Percentiles rank a stretch among this genome's conserved stretches.
phyloP scores from a whole-genome alignment of 2,329 filamentous ascomycete species.

The Fusarium sp. region DNA sequence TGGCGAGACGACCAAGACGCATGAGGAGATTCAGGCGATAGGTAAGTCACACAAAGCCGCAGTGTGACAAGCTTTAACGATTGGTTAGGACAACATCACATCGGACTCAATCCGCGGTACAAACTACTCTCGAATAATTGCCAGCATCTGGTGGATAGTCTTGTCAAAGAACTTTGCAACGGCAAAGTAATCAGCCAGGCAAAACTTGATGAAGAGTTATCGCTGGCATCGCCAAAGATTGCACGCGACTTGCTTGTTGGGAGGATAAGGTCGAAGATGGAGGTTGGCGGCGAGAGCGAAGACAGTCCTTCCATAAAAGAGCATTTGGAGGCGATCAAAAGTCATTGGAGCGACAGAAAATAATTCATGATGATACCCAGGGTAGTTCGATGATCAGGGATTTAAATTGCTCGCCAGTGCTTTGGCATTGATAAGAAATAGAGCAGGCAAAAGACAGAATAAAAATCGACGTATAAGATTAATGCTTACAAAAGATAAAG shows the following conservation, averaged over 20 bases:
- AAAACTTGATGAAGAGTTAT: slow-evolving; percentile 37
- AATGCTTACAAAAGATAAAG: accelerated
- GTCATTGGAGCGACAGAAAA: slow-evolving; percentile 12
- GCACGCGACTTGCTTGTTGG: slow-evolving; percentile 37
- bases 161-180: slow-evolving; percentile 41
- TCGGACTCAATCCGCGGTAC: slow-evolving; percentile 26
- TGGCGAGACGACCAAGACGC: slow-evolving; percentile 40
- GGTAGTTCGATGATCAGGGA: no score
- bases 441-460: accelerated
- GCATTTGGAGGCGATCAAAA: slow-evolving; percentile 28
- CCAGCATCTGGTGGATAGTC: slow-evolving; percentile 36
- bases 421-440: accelerated
- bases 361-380: slow-evolving; percentile 7
- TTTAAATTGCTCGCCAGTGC: accelerated
- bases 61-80: neutral
- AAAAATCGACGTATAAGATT: accelerated
- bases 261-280: slow-evolving; percentile 30
- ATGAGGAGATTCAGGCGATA: slow-evolving; percentile 34
- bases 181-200: slow-evolving; percentile 40
- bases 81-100: slow-evolving; percentile 7
- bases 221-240: slow-evolving; percentile 34
- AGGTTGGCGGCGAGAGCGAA: slow-evolving; percentile 27
- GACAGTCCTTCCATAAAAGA: slow-evolving; percentile 36
- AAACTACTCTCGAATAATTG: slow-evolving; percentile 38
- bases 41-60: slow-evolving; percentile 3